Evolutionary conservation across 2,329 filamentous ascomycete genomes (phyloP), one percentile per base, ranked within the genome.

Genomic region (Nigrograna mackinnonii): DNA sequence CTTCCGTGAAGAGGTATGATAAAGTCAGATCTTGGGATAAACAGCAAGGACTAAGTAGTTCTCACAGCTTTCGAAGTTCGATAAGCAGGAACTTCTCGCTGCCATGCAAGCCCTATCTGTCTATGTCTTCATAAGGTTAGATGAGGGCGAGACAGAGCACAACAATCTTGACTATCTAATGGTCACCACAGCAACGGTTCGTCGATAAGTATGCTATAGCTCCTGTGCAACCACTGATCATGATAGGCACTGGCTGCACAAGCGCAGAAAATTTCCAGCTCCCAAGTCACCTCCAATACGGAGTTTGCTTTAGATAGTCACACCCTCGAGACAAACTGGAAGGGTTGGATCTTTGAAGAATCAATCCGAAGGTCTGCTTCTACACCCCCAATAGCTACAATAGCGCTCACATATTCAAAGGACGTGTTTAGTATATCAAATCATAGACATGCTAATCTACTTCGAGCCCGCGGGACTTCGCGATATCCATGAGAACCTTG

Each of bases 71-170:
- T 5, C 24, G 17, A 54, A 47, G 2, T 50, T 71, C 19, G 58
- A 57, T 28, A 66, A 58, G 41, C 73, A 70, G 68, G 66, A 66
- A 40, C 34, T 72, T 2, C 60, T 76, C 36, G 66, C 69, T 41
- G 66, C 64, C 12, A 68, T 74, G 63, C 73, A 76, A 53, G 71
- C 74, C 2, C 56, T 76, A 3, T 64, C 62, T 2, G 68, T 76
- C 12, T 76, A 76, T 46, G 66, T 72, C 22, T 54, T 76, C 4
- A 53, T 73, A 5, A 55, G 72, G 16, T 26, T 76, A 20, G 64
- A 70, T 35, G 72, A 77, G 59, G 72, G 72, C 30, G 69, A 74
- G 50, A 75, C 67, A 2, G 65, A 71, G 1, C 37, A 73, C 21
- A 75, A 74, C 44, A 66, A 75, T 35, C 46, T 69, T 28, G 73